phyloP scores from a whole-genome alignment of 2,329 filamentous ascomycete genomes.

The Cyclaneusma minus region DNA sequence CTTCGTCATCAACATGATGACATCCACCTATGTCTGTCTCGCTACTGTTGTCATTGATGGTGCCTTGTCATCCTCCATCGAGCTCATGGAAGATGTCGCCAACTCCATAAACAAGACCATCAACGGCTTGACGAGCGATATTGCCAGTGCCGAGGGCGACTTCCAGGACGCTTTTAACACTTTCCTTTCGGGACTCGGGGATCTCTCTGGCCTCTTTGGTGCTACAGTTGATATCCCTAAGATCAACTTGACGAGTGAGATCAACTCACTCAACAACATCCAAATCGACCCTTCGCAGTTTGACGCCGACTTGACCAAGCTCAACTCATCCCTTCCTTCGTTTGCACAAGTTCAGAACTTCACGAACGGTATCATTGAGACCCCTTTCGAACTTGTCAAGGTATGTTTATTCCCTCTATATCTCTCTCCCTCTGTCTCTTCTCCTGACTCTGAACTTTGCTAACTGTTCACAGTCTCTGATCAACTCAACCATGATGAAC shows the following conservation, averaged over 20 bases:
- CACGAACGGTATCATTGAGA: slow-evolving; percentile 55
- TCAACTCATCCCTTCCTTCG: slow-evolving; percentile 67
- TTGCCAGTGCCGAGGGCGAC: slow-evolving; percentile 30
- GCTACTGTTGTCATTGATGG: slow-evolving; percentile 72
- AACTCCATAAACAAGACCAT: slow-evolving; percentile 42
- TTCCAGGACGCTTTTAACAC: slow-evolving; percentile 41
- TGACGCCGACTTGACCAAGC: slow-evolving; percentile 49
- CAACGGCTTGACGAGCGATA: slow-evolving; percentile 25
- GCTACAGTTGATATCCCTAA: slow-evolving; percentile 26
- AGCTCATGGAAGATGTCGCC: slow-evolving; percentile 43
- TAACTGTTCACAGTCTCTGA: slow-evolving; percentile 37
- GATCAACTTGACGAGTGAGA: slow-evolving; percentile 48
- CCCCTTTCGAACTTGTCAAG: slow-evolving; percentile 72
- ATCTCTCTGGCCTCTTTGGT: slow-evolving; percentile 30
- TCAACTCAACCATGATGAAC: slow-evolving; percentile 54
- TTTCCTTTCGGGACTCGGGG: slow-evolving; percentile 38
- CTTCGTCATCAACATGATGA: slow-evolving; percentile 85
- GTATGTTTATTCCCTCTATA: too few relatives aligned
- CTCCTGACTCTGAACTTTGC: slow-evolving; percentile 3
- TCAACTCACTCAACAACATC: slow-evolving; percentile 54
- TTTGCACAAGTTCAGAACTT: slow-evolving; percentile 76
- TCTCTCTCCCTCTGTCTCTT: not conserved
- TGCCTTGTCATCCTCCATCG: slow-evolving; percentile 54
- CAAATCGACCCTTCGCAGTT: slow-evolving; percentile 51
- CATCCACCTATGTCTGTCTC: slow-evolving; percentile 78